Evolutionary conservation across 2,329 filamentous ascomycete species (phyloP).

Genomic region (Fonsecaea multimorphosa): DNA sequence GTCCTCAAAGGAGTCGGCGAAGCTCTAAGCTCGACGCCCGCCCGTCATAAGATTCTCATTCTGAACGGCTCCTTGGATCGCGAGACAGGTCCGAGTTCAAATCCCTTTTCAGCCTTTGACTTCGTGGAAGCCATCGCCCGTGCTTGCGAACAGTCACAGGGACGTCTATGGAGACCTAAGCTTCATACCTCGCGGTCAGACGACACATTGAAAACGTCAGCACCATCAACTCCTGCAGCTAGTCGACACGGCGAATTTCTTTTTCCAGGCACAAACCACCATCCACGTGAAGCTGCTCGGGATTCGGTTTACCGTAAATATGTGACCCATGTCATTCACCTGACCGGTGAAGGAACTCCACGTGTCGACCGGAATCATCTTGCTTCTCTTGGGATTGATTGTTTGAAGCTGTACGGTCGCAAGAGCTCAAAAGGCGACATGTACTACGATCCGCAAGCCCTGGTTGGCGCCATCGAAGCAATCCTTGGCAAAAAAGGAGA

Average conservation of each 20-base stretch:
- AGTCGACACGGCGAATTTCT: constrained; percentile 22
- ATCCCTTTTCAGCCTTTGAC: constrained; percentile 74
- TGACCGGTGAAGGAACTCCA: constrained; percentile 37
- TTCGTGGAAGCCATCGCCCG: constrained; percentile 81
- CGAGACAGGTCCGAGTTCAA: constrained; percentile 74
- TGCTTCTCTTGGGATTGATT: constrained; percentile 62
- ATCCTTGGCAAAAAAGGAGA: constrained; percentile 72
- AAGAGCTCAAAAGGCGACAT: constrained; percentile 60
- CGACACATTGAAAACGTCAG: constrained; percentile 25
- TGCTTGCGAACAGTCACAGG: constrained; percentile 73
- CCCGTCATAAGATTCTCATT: constrained; percentile 76
- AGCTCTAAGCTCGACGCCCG: constrained; percentile 60
- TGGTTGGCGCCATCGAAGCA: constrained; percentile 76
- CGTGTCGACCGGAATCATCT: constrained; percentile 36
- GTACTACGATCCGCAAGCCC: constrained; percentile 75
- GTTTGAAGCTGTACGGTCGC: constrained; percentile 76
- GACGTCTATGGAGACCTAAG: constrained; percentile 44
- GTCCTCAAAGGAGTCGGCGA: constrained; percentile 77
- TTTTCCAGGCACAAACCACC: constrained; percentile 16
- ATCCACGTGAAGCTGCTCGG: constrained; percentile 5
- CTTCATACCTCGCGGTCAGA: constrained; percentile 28
- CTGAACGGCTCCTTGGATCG: constrained; percentile 84
- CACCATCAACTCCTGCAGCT: constrained; percentile 21
- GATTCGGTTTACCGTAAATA: constrained; percentile 37
- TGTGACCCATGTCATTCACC: constrained; percentile 40